A percentile compares a stretch with the other conserved stretches of the same genome.
Conservation (phyloP, 1,284 basidiomycete genomes). For the Phylloporus gajari region DNA sequence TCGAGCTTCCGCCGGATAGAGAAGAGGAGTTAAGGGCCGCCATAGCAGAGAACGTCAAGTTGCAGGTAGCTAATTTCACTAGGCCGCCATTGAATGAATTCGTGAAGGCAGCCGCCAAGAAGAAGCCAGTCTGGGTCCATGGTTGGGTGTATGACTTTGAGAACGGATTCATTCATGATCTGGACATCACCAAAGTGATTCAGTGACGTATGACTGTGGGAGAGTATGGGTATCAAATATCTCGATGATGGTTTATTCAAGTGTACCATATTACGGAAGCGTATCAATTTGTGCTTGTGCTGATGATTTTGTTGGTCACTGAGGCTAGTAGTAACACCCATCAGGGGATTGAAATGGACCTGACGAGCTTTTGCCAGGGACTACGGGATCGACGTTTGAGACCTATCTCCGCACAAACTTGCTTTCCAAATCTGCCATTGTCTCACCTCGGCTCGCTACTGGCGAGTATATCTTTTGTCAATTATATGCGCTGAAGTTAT, state of each 20-base stretch:
- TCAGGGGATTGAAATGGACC: no score
- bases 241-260: no score
- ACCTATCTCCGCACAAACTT: conserved; percentile 38
- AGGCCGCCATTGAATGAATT: conserved; percentile 67
- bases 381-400: conserved; percentile 51
- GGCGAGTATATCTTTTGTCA: conserved; percentile 11
- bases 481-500: conserved; percentile 10
- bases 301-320: no score
- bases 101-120: conserved; percentile 73
- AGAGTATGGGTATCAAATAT: no score
- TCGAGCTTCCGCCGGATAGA: conserved; percentile 48
- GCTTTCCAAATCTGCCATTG: conserved; percentile 20
- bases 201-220: neutral
- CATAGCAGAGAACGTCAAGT: conserved; percentile 81
- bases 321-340: no score
- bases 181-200: conserved; percentile 60
- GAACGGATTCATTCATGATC: conserved; percentile 74
- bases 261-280: no score
- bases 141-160: conserved; percentile 87
- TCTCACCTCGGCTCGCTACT: conserved; percentile 39
- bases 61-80: conserved; percentile 70
- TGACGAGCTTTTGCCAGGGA: conserved; percentile 61
- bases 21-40: conserved; percentile 49
- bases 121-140: conserved; percentile 72
- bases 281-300: no score